Percentiles rank a stretch among this genome's conserved stretches.
Evolutionary conservation across 1,139 yeast genomes (phyloP).

Genomic region (Diutina rugosa): DNA sequence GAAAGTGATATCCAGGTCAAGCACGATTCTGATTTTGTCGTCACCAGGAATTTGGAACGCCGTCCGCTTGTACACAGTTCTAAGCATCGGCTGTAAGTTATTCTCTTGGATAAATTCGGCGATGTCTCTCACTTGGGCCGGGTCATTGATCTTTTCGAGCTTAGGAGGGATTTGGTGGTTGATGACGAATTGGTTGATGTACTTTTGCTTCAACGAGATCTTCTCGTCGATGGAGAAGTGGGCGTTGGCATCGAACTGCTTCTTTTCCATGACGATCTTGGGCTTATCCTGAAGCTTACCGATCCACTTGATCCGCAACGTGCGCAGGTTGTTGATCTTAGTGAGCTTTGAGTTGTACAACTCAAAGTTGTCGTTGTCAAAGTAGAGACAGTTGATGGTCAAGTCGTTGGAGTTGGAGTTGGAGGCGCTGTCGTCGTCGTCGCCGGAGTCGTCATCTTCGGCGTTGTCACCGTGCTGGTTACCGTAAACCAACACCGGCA

Average conservation of each 20-base stretch:
- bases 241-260: slow-evolving; percentile 48
- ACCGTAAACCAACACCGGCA: slow-evolving; percentile 80
- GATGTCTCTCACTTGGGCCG: slow-evolving; percentile 40
- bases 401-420: slow-evolving; percentile 41
- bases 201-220: slow-evolving; percentile 66
- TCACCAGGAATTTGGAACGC: slow-evolving; percentile 99
- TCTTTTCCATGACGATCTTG: slow-evolving; percentile 70
- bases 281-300: slow-evolving; percentile 71
- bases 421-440: slow-evolving; percentile 9
- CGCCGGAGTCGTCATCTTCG: slow-evolving; percentile 14
- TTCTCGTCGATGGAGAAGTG: slow-evolving; percentile 44
- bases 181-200: slow-evolving; percentile 49
- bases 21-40: slow-evolving; percentile 75
- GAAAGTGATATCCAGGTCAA: slow-evolving; percentile 79
- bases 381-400: slow-evolving; percentile 72
- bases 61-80: slow-evolving; percentile 81
- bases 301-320: slow-evolving; percentile 82
- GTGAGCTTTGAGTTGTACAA: slow-evolving; percentile 76
- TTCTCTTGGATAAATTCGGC: slow-evolving; percentile 52
- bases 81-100: slow-evolving; percentile 69
- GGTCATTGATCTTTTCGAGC: slow-evolving; percentile 14
- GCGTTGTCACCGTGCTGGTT: slow-evolving; percentile 18
- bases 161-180: slow-evolving; percentile 27
- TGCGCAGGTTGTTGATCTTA: slow-evolving; percentile 54
- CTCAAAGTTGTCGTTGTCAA: slow-evolving; percentile 75